Base-by-base conservation (phyloP, 169 alveolate species). In the Cystoisospora suis region DNA sequence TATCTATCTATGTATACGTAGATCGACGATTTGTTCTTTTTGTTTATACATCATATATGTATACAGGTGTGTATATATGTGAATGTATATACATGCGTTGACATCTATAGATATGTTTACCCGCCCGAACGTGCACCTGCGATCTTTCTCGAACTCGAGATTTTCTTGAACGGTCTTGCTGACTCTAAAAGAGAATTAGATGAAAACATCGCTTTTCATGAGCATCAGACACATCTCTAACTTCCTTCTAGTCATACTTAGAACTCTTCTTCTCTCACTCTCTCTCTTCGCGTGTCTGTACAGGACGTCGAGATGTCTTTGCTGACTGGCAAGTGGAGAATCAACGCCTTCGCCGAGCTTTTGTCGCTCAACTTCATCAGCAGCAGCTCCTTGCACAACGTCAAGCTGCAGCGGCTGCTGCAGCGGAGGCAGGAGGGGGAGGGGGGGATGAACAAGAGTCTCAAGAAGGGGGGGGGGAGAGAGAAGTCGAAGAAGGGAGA, bases 351-450 rank as follows among this genome's bases (percentile, higher is more conserved):
- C 91, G 87, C 17, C 91, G 87, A 0, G 91, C 87, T 40, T 75
- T 75, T 36, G n/a, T 75, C 61, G 86, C 81, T 42, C 87, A 87
- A 87, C 87, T 87, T 61, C 91, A 87, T 86, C 91, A 87, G 75
- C 90, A 86, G 70, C 91, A 87, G 91, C 83, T 49, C 49, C 70
- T 36, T 77, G 58, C 53, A 79, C 91, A 61, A 77, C 86, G 53
- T 86, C 91, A 44, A 40, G 87, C 87, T 36, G 75, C 86, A 70
- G 91, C 91, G n/a, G 87, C 87, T 29, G 75, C 91, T 23, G 87
- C 87, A 45, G n/a, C n/a, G n/a, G n/a, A n/a, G n/a, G n/a, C n/a
- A n/a, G n/a, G n/a, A n/a, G n/a, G n/a, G n/a, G n/a, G n/a, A n/a
- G n/a, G n/a, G n/a, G n/a, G n/a, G n/a, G n/a, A n/a, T n/a, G n/a